These are phyloP conservation scores for Fusarium algeriense DNA, from an alignment of 2,329 filamentous ascomycete genomes.

Conservation along the genomic window DNA sequence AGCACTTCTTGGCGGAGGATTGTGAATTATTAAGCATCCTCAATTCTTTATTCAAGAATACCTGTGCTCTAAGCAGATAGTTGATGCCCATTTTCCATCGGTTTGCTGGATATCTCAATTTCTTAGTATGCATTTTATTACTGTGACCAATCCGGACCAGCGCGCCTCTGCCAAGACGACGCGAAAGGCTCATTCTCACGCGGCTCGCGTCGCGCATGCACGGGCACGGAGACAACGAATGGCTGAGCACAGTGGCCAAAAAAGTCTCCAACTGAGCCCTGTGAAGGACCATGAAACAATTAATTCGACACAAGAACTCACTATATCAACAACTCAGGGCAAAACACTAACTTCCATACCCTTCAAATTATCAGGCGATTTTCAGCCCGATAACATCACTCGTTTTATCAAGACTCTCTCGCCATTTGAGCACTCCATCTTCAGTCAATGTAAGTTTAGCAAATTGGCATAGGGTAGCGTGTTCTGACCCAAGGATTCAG, in stretches of 20 bases:
- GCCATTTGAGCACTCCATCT: background rate
- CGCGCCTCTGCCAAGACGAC: conserved; percentile 2
- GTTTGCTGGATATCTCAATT: background rate
- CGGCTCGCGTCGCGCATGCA: conserved; percentile 14
- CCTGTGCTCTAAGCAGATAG: background rate
- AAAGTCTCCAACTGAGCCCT: background rate
- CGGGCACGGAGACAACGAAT: background rate
- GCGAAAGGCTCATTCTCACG: conserved; percentile 13
- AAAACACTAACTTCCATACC: background rate
- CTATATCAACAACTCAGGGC: fast-evolving
- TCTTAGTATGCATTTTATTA: conserved; percentile 1
- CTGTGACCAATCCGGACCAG: background rate
- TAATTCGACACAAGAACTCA: fast-evolving
- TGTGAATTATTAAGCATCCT: background rate
- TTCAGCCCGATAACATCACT: background rate
- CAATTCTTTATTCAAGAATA: background rate
- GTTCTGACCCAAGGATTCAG: background rate
- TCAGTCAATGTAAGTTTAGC: conserved; percentile 9
- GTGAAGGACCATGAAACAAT: too few species aligned
- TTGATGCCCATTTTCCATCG: background rate
- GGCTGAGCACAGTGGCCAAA: background rate
- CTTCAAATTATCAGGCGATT: background rate
- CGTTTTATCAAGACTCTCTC: background rate
- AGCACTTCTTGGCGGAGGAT: conserved; percentile 20
- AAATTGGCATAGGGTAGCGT: background rate